Conservation (phyloP, 2,329 filamentous ascomycete species). For the Paecilomyces variotii region DNA sequence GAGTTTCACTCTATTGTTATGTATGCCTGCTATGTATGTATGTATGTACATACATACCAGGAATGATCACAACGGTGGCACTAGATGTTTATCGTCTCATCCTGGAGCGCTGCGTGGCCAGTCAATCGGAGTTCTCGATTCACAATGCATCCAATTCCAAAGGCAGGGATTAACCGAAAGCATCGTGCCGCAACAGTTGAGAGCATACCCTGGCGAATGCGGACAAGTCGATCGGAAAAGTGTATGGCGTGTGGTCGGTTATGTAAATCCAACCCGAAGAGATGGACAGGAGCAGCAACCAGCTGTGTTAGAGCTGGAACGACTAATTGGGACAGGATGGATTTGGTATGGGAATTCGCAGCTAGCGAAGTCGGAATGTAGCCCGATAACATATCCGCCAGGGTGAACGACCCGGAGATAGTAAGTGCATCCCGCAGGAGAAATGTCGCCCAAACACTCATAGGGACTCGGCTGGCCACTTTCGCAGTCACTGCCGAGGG, state of each 20-base stretch:
- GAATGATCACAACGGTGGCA: background rate
- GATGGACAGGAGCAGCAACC: slow-evolving; percentile 70
- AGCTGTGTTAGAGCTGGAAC: slow-evolving; percentile 72
- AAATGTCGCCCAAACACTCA: slow-evolving; percentile 50
- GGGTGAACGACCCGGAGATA: slow-evolving; percentile 52
- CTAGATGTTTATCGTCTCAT: background rate
- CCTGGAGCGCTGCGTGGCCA: slow-evolving; percentile 8
- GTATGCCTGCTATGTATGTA: no score
- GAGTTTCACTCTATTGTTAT: no score
- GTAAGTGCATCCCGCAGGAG: slow-evolving; percentile 72
- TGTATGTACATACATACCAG: no score
- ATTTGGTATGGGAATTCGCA: slow-evolving; percentile 13
- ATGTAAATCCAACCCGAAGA: slow-evolving; percentile 79
- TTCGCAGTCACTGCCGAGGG: background rate
- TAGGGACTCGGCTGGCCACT: background rate
- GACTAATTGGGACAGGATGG: slow-evolving; percentile 55
- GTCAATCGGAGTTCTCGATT: slow-evolving; percentile 45
- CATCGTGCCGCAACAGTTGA: slow-evolving; percentile 63
- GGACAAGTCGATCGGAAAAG: slow-evolving; percentile 49
- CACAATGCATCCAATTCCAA: slow-evolving; percentile 76
- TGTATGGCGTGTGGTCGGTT: slow-evolving; percentile 40
- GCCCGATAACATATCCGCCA: slow-evolving; percentile 15
- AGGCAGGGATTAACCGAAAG: slow-evolving; percentile 75
- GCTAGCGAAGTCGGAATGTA: slow-evolving; percentile 16
- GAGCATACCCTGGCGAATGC: slow-evolving; percentile 61